Evolutionary conservation across 1,284 basidiomycete genomes (phyloP).

Genomic region (Apiotrichum akiyoshidainum): DNA sequence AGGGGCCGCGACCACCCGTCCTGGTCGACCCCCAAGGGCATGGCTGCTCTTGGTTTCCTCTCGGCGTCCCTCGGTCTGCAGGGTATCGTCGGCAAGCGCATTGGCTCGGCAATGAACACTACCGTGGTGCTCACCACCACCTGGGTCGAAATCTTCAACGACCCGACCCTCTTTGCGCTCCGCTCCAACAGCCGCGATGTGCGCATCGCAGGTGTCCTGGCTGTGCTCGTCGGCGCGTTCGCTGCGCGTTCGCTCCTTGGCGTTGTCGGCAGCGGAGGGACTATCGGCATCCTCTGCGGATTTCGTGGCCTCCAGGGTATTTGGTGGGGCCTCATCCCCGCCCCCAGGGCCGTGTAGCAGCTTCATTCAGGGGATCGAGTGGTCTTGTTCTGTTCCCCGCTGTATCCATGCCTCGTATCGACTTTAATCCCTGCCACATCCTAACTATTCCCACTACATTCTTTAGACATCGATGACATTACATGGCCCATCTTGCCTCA

Average conservation of each 20-base stretch:
- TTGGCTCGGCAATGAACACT: slow-evolving; percentile 71
- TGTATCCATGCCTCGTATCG: no score
- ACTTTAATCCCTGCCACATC: no score
- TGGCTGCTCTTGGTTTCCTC: slow-evolving; percentile 69
- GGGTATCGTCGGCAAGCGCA: slow-evolving; percentile 73
- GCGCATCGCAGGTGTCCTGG: slow-evolving; percentile 63
- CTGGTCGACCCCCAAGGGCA: slow-evolving; percentile 66
- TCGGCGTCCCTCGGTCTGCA: slow-evolving; percentile 68
- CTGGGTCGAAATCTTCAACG: slow-evolving; percentile 80
- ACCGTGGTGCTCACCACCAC: slow-evolving; percentile 64
- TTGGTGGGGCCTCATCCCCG: slow-evolving; percentile 66
- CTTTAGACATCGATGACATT: no score
- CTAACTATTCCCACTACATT: no score
- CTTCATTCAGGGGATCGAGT: neutral
- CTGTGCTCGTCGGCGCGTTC: slow-evolving; percentile 74
- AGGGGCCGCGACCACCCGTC: slow-evolving; percentile 59
- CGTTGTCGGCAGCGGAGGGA: slow-evolving; percentile 43
- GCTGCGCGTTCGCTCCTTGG: slow-evolving; percentile 64
- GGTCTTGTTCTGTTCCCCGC: no score
- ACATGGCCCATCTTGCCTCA: no score
- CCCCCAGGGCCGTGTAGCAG: neutral
- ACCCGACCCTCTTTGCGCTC: slow-evolving; percentile 66
- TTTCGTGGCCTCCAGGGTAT: slow-evolving; percentile 63
- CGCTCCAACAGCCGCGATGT: slow-evolving; percentile 62
- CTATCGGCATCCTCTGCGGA: slow-evolving; percentile 59